Evolutionary conservation across 2,329 filamentous ascomycete species (phyloP), one percentile per base, ranked within the genome.

Genomic region (Penicillium sp.): DNA sequence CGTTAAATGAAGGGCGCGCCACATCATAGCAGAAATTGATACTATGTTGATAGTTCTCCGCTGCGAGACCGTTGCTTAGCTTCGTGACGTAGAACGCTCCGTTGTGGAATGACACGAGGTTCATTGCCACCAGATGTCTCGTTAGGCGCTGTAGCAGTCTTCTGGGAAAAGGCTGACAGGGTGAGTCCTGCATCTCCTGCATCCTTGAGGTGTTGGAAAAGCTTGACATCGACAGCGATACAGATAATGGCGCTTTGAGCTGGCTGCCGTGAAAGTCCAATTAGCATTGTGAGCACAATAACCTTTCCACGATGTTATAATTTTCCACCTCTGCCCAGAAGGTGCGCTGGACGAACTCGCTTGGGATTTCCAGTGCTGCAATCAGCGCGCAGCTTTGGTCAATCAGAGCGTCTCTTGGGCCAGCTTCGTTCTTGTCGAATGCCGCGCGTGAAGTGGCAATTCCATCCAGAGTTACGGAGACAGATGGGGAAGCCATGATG

Each of bases 41-140:
- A 15, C 73, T 73, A 47, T 75, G 66, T 25, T 74, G 68, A 50
- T 75, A 77, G 17, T 67, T 70, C 1, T 71, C 59, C n/a, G 68
- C 71, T 2, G 73, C 69, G 19, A 77, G 65, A 9, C 67, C 65
- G 36, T 76, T 65, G 51, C 71, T 75, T 6, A 77, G 53, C 0
- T 52, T 48, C 0, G 74, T 74, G 12, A 64, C 64, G 17, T 61
- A 54, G 53, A 75, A 75, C 1, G 49, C 67, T 10, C 66, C 63
- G 10, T 64, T 10, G 19, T 53, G 44, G 58, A 55, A 65, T 10
- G 62, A 62, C 29, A 77, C 56, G 4, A 77, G 45, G 45, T 77
- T 69, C 71, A 75, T 78, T 2, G 75, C 72, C 6, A 72, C 70
- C 1, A 78, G 68, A 47, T 78, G 75, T 50, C 71, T 72, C n/a